phyloP scores from a whole-genome alignment of 2,329 filamentous ascomycete genomes.

The Hypoxylon sp. region DNA sequence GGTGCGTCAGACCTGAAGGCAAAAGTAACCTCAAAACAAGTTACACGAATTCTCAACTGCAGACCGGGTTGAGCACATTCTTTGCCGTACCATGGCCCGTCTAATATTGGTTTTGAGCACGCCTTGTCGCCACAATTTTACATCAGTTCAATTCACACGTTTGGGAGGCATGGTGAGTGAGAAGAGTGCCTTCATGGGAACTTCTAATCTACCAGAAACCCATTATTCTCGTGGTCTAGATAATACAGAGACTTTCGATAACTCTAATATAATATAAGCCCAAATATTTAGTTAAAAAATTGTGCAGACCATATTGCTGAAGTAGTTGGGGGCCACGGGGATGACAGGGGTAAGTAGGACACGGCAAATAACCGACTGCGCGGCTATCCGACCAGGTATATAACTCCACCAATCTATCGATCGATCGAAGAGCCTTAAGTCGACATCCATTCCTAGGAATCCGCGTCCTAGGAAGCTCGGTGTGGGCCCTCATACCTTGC shows the following conservation, averaged over 20 bases:
- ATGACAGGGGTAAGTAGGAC: not conserved
- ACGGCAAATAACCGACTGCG: conserved; percentile 28
- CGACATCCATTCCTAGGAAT: conserved; percentile 4
- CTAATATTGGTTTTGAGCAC: conserved; percentile 30
- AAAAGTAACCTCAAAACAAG: conserved; percentile 42
- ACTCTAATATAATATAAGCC: not conserved
- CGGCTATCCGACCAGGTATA: conserved; percentile 8
- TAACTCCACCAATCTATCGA: conserved; percentile 9
- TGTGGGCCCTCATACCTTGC: conserved; percentile 15
- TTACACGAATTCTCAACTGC: conserved; percentile 14
- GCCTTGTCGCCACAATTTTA: conserved; percentile 36
- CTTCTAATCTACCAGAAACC: not conserved
- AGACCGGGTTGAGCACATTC: conserved; percentile 14
- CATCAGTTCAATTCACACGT: conserved; percentile 24
- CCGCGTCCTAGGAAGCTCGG: not conserved
- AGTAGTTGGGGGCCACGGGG: not conserved
- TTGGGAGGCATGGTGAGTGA: conserved; percentile 17
- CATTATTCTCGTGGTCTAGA: not conserved
- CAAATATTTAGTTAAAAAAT: not conserved
- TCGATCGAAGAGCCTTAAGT: conserved; percentile 28
- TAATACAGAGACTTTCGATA: not conserved
- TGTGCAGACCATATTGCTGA: not conserved
- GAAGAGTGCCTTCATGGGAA: not conserved
- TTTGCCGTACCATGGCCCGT: conserved; percentile 30
- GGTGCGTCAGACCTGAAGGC: conserved; percentile 39